Evolutionary conservation across 495 filamentous ascomycete genomes (phyloP).

Genomic region (Lophiotrema nucula): DNA sequence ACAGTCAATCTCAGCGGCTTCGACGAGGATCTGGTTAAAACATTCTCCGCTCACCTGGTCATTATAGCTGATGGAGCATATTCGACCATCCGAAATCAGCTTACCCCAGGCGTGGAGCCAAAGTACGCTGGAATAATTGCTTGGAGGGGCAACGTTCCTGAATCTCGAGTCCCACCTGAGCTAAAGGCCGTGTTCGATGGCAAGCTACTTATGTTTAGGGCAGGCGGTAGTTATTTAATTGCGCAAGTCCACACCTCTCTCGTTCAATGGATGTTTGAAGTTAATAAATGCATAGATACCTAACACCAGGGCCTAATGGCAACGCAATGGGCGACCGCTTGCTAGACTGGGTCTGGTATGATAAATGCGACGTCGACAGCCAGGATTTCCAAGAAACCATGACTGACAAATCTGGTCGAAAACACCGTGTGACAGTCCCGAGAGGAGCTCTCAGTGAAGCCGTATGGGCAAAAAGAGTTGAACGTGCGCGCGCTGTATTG

Average conservation of each 20-base stretch:
- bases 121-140: slow-evolving; percentile 58
- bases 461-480: background rate
- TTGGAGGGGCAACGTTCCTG: slow-evolving; percentile 50
- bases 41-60: slow-evolving; percentile 46
- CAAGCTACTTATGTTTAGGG: background rate
- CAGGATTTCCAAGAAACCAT: slow-evolving; percentile 49
- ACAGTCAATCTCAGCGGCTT: background rate
- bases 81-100: slow-evolving; percentile 50
- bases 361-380: slow-evolving; percentile 34
- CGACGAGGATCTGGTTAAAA: background rate
- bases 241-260: slow-evolving; percentile 38
- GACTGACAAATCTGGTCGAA: slow-evolving; percentile 50
- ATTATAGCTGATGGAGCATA: slow-evolving; percentile 56
- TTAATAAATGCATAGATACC: slow-evolving; percentile 44
- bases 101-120: slow-evolving; percentile 46
- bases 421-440: slow-evolving; percentile 47
- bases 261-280: background rate
- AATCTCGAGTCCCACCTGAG: slow-evolving; percentile 5
- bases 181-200: slow-evolving; percentile 13
- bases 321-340: slow-evolving; percentile 46
- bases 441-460: background rate
- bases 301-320: slow-evolving; percentile 40
- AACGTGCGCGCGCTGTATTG: background rate
- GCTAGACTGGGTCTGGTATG: slow-evolving; percentile 57
- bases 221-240: slow-evolving; percentile 46